These are phyloP conservation scores for Penicillium angulare DNA, from an alignment of 495 filamentous ascomycete genomes.

Conservation along the genomic window DNA sequence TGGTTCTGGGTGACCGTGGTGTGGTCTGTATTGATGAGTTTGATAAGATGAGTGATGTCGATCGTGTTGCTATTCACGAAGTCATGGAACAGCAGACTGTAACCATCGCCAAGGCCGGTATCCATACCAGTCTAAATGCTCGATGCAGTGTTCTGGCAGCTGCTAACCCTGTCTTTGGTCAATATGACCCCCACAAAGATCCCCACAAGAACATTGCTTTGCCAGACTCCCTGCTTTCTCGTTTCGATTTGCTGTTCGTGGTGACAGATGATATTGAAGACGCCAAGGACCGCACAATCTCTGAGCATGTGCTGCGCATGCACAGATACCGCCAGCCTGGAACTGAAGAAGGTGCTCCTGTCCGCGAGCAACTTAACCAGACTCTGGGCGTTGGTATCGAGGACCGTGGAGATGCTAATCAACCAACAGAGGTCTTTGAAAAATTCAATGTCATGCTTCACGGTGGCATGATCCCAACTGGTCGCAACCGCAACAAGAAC, in stretches of 20 bases:
- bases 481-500: slow-evolving; percentile 68
- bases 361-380: slow-evolving; percentile 84
- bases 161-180: slow-evolving; percentile 96
- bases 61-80: slow-evolving; percentile 98
- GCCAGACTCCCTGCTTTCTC: slow-evolving; percentile 92
- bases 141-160: slow-evolving; percentile 96
- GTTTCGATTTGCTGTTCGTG: slow-evolving; percentile 98
- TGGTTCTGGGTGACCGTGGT: slow-evolving; percentile 96
- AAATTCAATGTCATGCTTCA: slow-evolving; percentile 97
- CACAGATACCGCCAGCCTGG: slow-evolving; percentile 94
- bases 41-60: slow-evolving; percentile 99
- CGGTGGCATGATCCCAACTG: slow-evolving; percentile 77
- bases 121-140: slow-evolving; percentile 96
- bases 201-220: slow-evolving; percentile 98
- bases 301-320: slow-evolving; percentile 97
- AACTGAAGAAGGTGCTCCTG: slow-evolving; percentile 91
- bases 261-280: slow-evolving; percentile 99
- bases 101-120: slow-evolving; percentile 97
- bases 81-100: slow-evolving; percentile 99
- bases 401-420: slow-evolving; percentile 66
- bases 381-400: slow-evolving; percentile 86
- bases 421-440: slow-evolving; percentile 87
- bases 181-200: slow-evolving; percentile 98
- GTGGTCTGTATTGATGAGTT: slow-evolving; percentile 99
- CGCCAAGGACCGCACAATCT: slow-evolving; percentile 81